phyloP scores from a whole-genome alignment of 768 basidiomycete genomes.

The Candolleomyces efflorescens region DNA sequence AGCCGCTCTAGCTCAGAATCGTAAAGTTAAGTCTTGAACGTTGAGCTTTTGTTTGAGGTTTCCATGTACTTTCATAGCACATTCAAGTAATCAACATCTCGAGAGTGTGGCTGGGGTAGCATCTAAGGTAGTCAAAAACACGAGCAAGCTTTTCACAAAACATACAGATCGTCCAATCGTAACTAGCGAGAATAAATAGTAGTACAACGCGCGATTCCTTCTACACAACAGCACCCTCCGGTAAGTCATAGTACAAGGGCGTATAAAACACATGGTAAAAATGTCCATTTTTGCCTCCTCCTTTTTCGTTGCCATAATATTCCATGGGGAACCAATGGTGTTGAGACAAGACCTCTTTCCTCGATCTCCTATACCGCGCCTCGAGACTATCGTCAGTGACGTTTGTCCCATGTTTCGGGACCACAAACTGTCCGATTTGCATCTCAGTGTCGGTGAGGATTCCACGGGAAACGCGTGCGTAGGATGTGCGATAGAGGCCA shows the following conservation, averaged over 20 bases:
- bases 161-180: too few species aligned
- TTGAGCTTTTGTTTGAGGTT: background rate
- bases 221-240: background rate
- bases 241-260: background rate
- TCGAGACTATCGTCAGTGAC: conserved; percentile 55
- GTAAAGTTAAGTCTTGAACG: background rate
- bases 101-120: background rate
- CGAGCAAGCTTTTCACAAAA: background rate
- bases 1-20: background rate
- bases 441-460: conserved; percentile 89
- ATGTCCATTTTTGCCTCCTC: conserved; percentile 65
- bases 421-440: conserved; percentile 81
- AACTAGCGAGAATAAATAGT: too few species aligned
- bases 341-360: conserved; percentile 62
- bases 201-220: background rate
- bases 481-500: conserved; percentile 74
- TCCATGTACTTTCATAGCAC: too few species aligned
- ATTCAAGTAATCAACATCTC: background rate
- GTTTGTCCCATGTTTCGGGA: conserved; percentile 54
- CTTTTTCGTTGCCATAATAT: conserved; percentile 52
- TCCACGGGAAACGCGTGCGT: conserved; percentile 77
- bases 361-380: conserved; percentile 63
- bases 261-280: conserved; percentile 76
- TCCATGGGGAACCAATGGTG: conserved; percentile 76
- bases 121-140: background rate